Base-by-base conservation (phyloP, 768 basidiomycete genomes). In the Kwoniella botswanensis region DNA sequence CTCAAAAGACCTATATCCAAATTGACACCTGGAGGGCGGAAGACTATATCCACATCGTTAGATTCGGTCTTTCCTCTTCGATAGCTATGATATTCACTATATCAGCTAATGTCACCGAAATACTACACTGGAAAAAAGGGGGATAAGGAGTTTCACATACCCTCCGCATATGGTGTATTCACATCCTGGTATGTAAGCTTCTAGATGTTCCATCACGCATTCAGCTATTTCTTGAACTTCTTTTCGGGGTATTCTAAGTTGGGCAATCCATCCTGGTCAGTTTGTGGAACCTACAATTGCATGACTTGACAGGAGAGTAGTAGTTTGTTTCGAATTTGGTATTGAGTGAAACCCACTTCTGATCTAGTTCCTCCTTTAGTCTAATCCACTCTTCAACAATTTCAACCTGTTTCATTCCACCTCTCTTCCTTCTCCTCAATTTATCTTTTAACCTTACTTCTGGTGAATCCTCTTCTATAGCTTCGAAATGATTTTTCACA, bases 41-140 rank as follows among this genome's bases (percentile, higher is more conserved):
- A 91, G 1, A 97, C 88, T 67, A 98, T 91, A 77, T 98, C 94
- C 41, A 94, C 89, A 79, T 97, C 94, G 76, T 91, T 92, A 77
- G 91, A 92, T 70, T 89, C 84, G 2, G 84, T 77, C 81, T 96
- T 96, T 1, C 94, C 94, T 66, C 94, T 85, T 35, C 95, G 89
- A 83, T 94, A 93, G 5, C 93, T 94, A 66, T 61, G 10, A 18
- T 17, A 13, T 1, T 4, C 0, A 29, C 22, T 22, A 57, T 57
- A 21, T 21, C 56, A 57, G 13, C 56, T 10, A 62, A 5, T 26
- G 44, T 15, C 26, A 4, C 17, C 21, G 9, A 11, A 4, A 58
- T 18, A 44, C 6, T 46, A 17, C 29, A 18, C n/a, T 43, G 22
- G 42, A 63, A 26, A 21, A 11, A 63, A 15, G 21, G 4, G 4